Evolutionary conservation across 371 early-diverging fungal genomes (phyloP), one percentile per base, ranked within the genome.

Genomic region (Blastocladiella emersonii): DNA sequence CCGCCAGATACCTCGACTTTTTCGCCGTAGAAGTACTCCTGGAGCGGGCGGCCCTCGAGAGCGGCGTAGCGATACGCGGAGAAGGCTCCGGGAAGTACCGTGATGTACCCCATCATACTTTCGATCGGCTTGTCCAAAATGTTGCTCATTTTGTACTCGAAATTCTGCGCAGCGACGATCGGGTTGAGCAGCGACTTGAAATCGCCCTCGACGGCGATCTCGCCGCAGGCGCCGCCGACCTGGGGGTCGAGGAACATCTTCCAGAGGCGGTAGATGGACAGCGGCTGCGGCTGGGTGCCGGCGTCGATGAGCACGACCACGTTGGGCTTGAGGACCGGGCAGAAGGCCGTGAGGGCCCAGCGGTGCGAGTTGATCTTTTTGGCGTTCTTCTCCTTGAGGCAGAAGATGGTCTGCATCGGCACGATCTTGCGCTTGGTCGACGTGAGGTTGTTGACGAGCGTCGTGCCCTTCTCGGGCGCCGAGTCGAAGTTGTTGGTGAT

Each of bases 101-200:
- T 88, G 69, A 96, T 95, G 71, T 91, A 94, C 19, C 97, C 97
- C 78, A 92, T 92, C n/a, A 92, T 87, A 6, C 91, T 90, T 30
- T 96, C 97, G 19, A 96, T 76, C 3, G 95, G 95, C 75, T 96
- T 96, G 77, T 96, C 97, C 21, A 96, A 77, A 70, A 96, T 95
- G 71, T 96, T 96, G 66, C 89, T 88, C 59, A 51, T 51, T 30
- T 94, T 94, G 80, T 93, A 95, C 73, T 88, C 95, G 76, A 96
- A 96, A 74, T 95, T 93, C 71, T 95, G 97, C 17, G 91, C 73
- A 15, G 80, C 81, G 21, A 81, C 77, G 12, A 81, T 63, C 12
- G 80, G 80, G 64, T 78, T 81, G 32, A 80, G 69, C 30, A 43
- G 13, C 36, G 21, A 32, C 30, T 25, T 56, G 3, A 36, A 41